phyloP scores from a whole-genome alignment of 2,329 filamentous ascomycete genomes.

The Fusarium brachygibbosum region DNA sequence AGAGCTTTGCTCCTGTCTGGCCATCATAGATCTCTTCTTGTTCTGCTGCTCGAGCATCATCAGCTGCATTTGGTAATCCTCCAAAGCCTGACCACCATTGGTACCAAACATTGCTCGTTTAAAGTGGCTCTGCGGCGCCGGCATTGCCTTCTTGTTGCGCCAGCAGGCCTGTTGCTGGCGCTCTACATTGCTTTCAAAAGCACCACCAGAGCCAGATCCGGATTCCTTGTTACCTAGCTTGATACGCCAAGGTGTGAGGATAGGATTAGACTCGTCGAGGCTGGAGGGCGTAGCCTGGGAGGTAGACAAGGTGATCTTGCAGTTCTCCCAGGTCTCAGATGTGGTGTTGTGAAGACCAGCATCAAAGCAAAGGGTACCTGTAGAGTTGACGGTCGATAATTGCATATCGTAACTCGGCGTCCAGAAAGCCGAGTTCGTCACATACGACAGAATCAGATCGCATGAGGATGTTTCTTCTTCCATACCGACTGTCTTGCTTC shows the following conservation, averaged over 20 bases:
- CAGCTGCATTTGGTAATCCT: constrained; percentile 87
- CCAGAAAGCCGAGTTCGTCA: constrained; percentile 71
- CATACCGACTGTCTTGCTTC: constrained; percentile 44
- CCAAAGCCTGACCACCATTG: background rate
- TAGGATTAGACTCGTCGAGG: constrained; percentile 67
- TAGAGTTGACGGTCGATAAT: constrained; percentile 68
- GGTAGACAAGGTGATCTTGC: constrained; percentile 72
- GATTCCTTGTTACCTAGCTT: constrained; percentile 57
- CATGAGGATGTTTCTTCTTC: constrained; percentile 50
- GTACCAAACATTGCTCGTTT: constrained; percentile 29
- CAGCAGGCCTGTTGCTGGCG: constrained; percentile 50
- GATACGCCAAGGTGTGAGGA: constrained; percentile 69
- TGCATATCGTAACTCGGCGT: constrained; percentile 72
- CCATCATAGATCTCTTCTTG: constrained; percentile 87
- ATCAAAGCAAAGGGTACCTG: constrained; percentile 70
- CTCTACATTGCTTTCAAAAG: constrained; percentile 59
- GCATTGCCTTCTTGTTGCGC: constrained; percentile 45
- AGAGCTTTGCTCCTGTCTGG: constrained; percentile 76
- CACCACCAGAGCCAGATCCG: constrained; percentile 39
- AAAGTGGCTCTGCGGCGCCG: constrained; percentile 56
- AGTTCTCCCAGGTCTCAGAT: constrained; percentile 73
- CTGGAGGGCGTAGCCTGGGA: constrained; percentile 71
- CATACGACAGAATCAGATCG: constrained; percentile 69
- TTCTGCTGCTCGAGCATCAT: constrained; percentile 90
- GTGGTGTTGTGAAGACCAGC: constrained; percentile 73